phyloP scores from a whole-genome alignment of 1,284 basidiomycete genomes.

The Lignosus rhinocerotis region DNA sequence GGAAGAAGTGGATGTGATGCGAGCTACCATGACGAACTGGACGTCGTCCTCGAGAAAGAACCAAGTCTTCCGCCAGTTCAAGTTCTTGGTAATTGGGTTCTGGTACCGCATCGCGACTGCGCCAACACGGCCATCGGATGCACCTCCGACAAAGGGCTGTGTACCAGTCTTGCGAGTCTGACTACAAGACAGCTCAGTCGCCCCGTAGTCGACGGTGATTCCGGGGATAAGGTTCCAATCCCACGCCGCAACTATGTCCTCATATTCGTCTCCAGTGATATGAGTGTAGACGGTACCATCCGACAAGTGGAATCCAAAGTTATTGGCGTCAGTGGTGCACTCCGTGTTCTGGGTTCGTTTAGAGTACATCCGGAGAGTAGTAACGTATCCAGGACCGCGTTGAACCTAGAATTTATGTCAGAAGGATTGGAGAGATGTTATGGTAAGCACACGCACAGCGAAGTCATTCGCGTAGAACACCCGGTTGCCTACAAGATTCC shows the following conservation, averaged over 20 bases:
- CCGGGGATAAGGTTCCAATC: constrained; percentile 74
- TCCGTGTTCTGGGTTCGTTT: constrained; percentile 63
- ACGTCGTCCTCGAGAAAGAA: constrained; percentile 68
- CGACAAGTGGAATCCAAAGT: constrained; percentile 67
- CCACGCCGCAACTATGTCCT: constrained; percentile 68
- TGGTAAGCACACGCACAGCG: constrained; percentile 45
- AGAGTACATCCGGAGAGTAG: constrained; percentile 68
- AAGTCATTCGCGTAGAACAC: constrained; percentile 71
- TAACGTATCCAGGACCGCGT: constrained; percentile 58
- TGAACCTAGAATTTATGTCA: constrained; percentile 44
- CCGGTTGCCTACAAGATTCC: constrained; percentile 58
- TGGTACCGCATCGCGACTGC: constrained; percentile 61
- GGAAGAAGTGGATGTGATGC: constrained; percentile 45
- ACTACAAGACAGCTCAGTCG: constrained; percentile 48
- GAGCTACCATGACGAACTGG: constrained; percentile 60
- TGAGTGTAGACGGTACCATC: constrained; percentile 68
- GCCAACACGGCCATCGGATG: constrained; percentile 54
- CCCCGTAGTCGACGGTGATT: constrained; percentile 61
- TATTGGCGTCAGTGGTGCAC: constrained; percentile 65
- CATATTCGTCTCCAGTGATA: constrained; percentile 63
- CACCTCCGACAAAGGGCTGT: constrained; percentile 64
- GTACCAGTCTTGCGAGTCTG: constrained; percentile 45
- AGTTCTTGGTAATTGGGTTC: constrained; percentile 53
- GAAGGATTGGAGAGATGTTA: neutral
- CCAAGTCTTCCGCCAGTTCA: constrained; percentile 70